Evolutionary conservation across 306 rosid species (phyloP), one percentile per base, ranked within the genome.

Genomic region (Vigna hirtella): DNA sequence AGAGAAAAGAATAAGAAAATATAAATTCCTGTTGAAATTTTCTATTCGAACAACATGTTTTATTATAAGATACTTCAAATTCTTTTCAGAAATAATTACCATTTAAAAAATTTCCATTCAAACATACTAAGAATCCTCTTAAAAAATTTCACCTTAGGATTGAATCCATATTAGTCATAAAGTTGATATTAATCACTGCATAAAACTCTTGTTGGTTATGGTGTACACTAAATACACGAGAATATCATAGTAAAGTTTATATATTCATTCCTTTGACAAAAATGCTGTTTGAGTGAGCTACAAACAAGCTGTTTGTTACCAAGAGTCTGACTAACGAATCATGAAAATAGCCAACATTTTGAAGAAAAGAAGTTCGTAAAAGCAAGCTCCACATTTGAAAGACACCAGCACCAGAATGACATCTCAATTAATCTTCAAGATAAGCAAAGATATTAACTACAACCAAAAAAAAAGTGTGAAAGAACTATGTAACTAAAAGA

Each of bases 401-500:
- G 10, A 16, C 24, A 16, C 20, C 42, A 26, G 28, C 40, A 61
- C 70, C 42, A 79, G 18, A 70, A 32, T 10, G 77, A 61, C 66
- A 56, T 49, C 80, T 66, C 38, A 63, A 66, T 42, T 50, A 59
- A 85, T 79, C 84, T 90, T 82, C 82, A 74, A 28, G 42, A 30
- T 12, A 26, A 11, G 6, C 83, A 85, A 48, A 66, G 83, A 66
- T 52, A 66, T 51, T 43, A 7, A 72, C 73, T 74, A 68, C 47
- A 72, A 45, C 9, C 6, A 38, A 4, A 9, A 73, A 43, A 43
- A 6, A 52, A 16, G 2, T 15, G 17, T 4, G 73, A 72, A 51
- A 59, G 53, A 72, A n/a, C 70, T 40, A 22, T 9, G 71, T 59
- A 57, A 67, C 82, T 85, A 92, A 79, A 94, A 90, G 83, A 94